These are phyloP conservation scores for Tylopilus sp. DNA, from an alignment of 1,284 basidiomycete species.

Conservation along the genomic window DNA sequence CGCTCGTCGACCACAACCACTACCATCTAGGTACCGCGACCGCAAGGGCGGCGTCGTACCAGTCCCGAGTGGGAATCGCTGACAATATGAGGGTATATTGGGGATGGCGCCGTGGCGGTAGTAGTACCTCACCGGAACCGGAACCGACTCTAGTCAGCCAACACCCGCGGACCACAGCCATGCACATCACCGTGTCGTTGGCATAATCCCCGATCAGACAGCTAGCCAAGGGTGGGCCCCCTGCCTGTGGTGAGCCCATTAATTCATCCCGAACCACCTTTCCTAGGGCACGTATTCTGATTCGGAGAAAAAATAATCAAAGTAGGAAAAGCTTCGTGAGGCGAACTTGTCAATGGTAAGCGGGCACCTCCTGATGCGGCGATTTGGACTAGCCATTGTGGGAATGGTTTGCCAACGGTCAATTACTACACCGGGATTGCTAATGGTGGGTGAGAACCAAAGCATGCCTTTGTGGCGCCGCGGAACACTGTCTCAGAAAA, in stretches of 20 bases:
- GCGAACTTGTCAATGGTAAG: background rate
- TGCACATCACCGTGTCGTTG: background rate
- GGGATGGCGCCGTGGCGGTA: background rate
- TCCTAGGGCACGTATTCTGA: background rate
- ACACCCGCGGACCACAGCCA: constrained; percentile 7
- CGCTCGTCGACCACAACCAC: background rate
- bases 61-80: no score
- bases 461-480: constrained; percentile 5
- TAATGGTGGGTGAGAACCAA: background rate
- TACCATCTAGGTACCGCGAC: no score
- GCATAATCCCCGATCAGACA: constrained; percentile 1
- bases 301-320: background rate
- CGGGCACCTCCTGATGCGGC: background rate
- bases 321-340: background rate
- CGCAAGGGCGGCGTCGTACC: no score
- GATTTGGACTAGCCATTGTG: constrained; percentile 5
- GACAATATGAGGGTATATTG: no score
- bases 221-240: background rate
- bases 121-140: no score
- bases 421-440: background rate
- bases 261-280: background rate
- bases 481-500: background rate
- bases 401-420: constrained; percentile 5
- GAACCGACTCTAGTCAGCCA: background rate
- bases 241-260: background rate